Evolutionary conservation across 2,329 filamentous ascomycete species (phyloP).

Genomic region (Alternaria triticimaculans): DNA sequence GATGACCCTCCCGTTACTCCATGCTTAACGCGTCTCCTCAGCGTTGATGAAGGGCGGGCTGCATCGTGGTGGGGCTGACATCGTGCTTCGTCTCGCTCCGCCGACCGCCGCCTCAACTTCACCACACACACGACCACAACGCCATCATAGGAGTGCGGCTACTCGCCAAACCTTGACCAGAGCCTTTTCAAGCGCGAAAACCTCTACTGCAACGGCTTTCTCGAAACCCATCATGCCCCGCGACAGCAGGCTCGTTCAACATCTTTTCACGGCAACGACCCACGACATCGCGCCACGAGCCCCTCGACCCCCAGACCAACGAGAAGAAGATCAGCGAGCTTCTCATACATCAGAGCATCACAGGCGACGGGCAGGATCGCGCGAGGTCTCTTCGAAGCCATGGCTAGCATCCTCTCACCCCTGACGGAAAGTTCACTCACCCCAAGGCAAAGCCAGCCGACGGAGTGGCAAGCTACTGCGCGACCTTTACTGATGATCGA

Average conservation of each 20-base stretch:
- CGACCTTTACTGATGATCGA: not conserved
- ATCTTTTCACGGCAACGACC: not conserved
- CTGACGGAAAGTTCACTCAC: not conserved
- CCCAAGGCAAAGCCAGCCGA: not conserved
- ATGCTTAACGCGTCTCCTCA: not conserved
- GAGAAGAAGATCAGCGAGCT: no score
- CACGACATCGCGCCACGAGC: not conserved
- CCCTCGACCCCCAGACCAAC: not conserved
- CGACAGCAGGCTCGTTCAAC: not conserved
- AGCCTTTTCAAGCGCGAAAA: not conserved
- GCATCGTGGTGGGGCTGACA: slow-evolving; percentile 1
- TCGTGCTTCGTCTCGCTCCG: not conserved
- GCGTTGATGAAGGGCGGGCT: not conserved
- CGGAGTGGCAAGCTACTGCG: not conserved
- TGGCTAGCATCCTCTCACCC: not conserved
- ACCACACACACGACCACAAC: not conserved
- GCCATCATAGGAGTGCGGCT: not conserved
- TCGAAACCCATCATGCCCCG: not conserved
- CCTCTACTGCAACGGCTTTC: no score
- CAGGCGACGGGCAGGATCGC: not conserved
- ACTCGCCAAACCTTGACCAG: not conserved
- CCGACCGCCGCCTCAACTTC: not conserved
- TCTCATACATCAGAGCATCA: not conserved
- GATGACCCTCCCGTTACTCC: rapidly evolving
- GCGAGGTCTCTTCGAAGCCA: not conserved